These are phyloP conservation scores for Trifolium repens DNA, from an alignment of 306 rosid genomes.

Conservation along the genomic window DNA sequence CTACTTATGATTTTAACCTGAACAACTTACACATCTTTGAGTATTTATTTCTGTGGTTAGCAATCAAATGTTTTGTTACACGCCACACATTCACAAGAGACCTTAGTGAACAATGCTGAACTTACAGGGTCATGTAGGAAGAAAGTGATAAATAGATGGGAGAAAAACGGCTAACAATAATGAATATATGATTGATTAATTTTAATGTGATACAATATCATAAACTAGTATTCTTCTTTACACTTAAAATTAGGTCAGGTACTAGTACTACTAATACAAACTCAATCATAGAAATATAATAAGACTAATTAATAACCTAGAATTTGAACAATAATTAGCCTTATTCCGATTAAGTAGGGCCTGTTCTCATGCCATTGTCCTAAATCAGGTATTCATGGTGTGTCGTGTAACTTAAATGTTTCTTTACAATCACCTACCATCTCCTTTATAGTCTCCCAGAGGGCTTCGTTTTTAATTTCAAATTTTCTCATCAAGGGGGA, in stretches of 20 bases:
- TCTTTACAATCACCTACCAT: not conserved
- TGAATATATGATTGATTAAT: not conserved
- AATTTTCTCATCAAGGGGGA: not conserved
- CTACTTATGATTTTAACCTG: not conserved
- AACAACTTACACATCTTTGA: conserved; percentile 4
- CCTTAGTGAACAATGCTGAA: conserved; percentile 8
- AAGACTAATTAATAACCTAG: not conserved
- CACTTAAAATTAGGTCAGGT: not conserved
- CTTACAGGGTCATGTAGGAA: not conserved
- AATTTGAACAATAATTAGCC: conserved; percentile 2
- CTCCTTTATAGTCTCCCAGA: not conserved
- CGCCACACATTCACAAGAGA: conserved; percentile 3
- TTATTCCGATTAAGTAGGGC: not conserved
- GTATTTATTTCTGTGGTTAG: not conserved
- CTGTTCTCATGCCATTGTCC: not conserved
- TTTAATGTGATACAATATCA: not conserved
- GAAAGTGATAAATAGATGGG: not conserved
- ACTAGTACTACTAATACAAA: not conserved
- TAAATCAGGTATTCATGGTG: not conserved
- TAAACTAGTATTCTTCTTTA: not conserved
- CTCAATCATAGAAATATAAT: not conserved
- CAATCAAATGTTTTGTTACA: conserved; percentile 14
- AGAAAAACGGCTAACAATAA: not conserved
- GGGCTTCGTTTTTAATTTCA: not conserved
- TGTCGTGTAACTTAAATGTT: not conserved